Base-by-base conservation (phyloP, 2,329 filamentous ascomycete genomes). In the Apiospora marii region DNA sequence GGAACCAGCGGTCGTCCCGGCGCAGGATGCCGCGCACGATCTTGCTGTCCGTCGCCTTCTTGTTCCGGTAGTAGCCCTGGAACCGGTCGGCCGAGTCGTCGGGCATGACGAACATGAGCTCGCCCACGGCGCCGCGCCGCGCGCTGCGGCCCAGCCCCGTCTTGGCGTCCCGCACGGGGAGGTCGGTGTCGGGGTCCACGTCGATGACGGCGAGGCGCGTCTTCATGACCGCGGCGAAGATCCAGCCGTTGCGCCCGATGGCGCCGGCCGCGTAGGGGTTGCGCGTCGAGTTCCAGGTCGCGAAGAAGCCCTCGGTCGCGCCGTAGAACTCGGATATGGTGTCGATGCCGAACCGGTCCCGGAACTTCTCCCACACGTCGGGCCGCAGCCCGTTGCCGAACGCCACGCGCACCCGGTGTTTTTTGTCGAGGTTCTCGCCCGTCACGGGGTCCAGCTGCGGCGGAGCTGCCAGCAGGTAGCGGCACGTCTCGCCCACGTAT, bases 341-440 rank as follows among this genome's bases (percentile, higher is more conserved):
- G 44, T 90, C 88, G 72, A 97, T 89, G 30, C 89, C 91, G 78
- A 96, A 98, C 24, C 95, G 92, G 37, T 93, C 88, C 80, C 95
- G 94, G 85, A 97, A 96, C 10, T 84, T 86, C 74, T 93, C 91
- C 95, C 95, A 98, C 46, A 97, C 90, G 78, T 97, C 94, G 0
- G 94, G 94, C 0, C 95, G 89, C 27, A 97, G 85, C 2, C 95
- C 95, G 79, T 98, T 98, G 27, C 95, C 95, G 75, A 96, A 93
- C 0, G 94, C 94, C 4, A 92, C 77, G 7, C 91, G 90, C n/a
- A 97, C 89, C 0, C 85, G 87, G 84, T 97, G 92, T 75, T 91
- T 88, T 76, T 87, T 89, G 81, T 97, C 95, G 48, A 94, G 85
- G 74, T 89, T 87, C 78, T 92, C 89, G 27, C 92, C 91, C 0